Percentiles rank a stretch among this genome's conserved stretches.
These are phyloP conservation scores for Elongisporangium undulatum DNA, from an alignment of 352 stramenopile genomes.

Conservation along the genomic window DNA sequence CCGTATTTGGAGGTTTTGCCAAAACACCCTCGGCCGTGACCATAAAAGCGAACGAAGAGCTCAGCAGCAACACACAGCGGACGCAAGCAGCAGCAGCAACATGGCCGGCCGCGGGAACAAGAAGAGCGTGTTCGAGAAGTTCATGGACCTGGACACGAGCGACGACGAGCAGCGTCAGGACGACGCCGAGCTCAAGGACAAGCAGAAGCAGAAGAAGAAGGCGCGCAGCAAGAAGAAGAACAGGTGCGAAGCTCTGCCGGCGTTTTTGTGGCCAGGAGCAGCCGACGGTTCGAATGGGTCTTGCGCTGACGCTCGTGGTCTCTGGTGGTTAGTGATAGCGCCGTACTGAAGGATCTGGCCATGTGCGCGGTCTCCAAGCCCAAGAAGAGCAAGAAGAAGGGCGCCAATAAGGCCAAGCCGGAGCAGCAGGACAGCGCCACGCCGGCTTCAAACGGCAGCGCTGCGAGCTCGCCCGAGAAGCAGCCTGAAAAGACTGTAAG, in stretches of 20 bases:
- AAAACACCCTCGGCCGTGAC: not conserved
- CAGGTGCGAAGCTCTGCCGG: constrained; percentile 20
- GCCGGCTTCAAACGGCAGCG: constrained; percentile 2
- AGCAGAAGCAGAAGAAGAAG: constrained; percentile 76
- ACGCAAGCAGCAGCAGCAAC: constrained; percentile 2
- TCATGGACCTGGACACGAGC: constrained; percentile 48
- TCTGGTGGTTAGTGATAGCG: constrained; percentile 38
- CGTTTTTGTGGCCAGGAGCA: not conserved
- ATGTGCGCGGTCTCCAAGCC: constrained; percentile 56
- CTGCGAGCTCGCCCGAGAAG: constrained; percentile 1
- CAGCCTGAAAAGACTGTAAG: not conserved
- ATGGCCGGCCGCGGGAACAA: constrained; percentile 43
- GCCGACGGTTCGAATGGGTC: not conserved
- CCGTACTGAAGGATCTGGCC: constrained; percentile 65
- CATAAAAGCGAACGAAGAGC: not conserved
- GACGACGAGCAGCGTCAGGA: constrained; percentile 48
- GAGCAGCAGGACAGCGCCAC: not conserved
- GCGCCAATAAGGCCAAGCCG: constrained; percentile 24
- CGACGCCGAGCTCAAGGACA: constrained; percentile 33
- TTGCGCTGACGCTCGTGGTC: constrained; percentile 1
- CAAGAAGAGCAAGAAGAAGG: constrained; percentile 61
- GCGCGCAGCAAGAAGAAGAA: constrained; percentile 72
- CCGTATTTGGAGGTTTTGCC: not conserved
- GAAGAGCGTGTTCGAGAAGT: constrained; percentile 70
- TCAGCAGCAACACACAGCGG: not conserved